Evolutionary conservation across 2,329 filamentous ascomycete genomes (phyloP).

Genomic region (Colletotrichum sp.): DNA sequence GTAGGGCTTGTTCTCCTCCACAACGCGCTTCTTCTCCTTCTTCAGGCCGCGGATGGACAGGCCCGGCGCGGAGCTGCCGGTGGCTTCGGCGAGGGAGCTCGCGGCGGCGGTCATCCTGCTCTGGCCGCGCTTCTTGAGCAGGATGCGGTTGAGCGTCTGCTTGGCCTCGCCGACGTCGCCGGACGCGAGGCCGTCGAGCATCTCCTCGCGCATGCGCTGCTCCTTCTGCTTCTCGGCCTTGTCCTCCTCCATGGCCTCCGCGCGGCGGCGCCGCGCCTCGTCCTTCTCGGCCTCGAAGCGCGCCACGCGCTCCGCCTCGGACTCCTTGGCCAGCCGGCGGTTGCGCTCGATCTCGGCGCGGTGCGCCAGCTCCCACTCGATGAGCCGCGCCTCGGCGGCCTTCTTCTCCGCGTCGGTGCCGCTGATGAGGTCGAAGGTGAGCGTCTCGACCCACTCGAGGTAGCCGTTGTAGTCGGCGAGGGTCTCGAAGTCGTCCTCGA

Average conservation of each 20-base stretch:
- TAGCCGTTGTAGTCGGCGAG: slow-evolving; percentile 90
- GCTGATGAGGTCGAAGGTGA: slow-evolving; percentile 87
- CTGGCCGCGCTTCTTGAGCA: slow-evolving; percentile 77
- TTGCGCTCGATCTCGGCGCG: slow-evolving; percentile 70
- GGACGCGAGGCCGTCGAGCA: slow-evolving; percentile 72
- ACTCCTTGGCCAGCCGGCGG: slow-evolving; percentile 56
- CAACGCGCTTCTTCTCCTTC: slow-evolving; percentile 50
- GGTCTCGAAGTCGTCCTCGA: slow-evolving; percentile 89
- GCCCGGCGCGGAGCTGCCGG: slow-evolving; percentile 21
- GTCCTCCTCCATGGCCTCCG: slow-evolving; percentile 70
- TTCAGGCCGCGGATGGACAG: slow-evolving; percentile 83
- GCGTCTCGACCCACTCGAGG: slow-evolving; percentile 87
- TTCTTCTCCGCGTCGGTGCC: slow-evolving; percentile 68
- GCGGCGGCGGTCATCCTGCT: slow-evolving; percentile 35
- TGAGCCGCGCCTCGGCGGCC: slow-evolving; percentile 49
- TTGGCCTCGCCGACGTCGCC: slow-evolving; percentile 66
- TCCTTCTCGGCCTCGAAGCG: slow-evolving; percentile 71
- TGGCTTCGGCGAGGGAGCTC: slow-evolving; percentile 35
- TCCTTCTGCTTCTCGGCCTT: slow-evolving; percentile 71
- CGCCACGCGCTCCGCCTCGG: slow-evolving; percentile 57
- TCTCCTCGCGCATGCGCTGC: slow-evolving; percentile 68
- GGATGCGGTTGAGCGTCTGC: slow-evolving; percentile 62
- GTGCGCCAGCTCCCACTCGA: slow-evolving; percentile 76
- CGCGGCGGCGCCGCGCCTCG: slow-evolving; percentile 64
- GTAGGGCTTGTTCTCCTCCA: slow-evolving; percentile 75